These are phyloP conservation scores for Papiliotrema nemorosa DNA, from an alignment of 1,284 basidiomycete genomes.

Conservation along the genomic window DNA sequence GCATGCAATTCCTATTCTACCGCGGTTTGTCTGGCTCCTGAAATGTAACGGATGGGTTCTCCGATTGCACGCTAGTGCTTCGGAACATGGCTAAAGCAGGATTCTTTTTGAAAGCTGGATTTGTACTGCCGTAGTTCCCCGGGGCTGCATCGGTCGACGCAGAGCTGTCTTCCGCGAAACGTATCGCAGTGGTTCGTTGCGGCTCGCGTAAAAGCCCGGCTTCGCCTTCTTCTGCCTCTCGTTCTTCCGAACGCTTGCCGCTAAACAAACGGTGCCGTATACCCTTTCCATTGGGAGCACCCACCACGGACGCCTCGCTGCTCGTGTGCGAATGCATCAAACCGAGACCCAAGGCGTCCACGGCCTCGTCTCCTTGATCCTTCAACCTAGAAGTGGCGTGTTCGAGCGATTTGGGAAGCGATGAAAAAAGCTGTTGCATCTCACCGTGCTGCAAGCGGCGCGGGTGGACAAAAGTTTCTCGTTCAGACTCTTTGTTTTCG, in stretches of 20 bases:
- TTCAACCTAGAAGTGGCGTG: slow-evolving; percentile 28
- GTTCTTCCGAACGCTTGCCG: neutral
- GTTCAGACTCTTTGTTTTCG: slow-evolving; percentile 20
- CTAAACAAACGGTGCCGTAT: slow-evolving; percentile 11
- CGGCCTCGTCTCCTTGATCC: slow-evolving; percentile 3
- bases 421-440: slow-evolving; percentile 14
- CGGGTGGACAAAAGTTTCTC: slow-evolving; percentile 31
- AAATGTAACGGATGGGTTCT: slow-evolving; percentile 22
- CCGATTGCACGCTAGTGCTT: slow-evolving; percentile 29
- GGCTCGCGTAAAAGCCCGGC: slow-evolving; percentile 11
- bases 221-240: slow-evolving; percentile 17
- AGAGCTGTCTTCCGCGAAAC: slow-evolving; percentile 39
- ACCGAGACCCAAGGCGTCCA: neutral
- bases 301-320: too few species aligned
- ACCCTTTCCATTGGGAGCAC: too few species aligned
- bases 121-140: slow-evolving; percentile 35
- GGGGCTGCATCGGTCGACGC: slow-evolving; percentile 41
- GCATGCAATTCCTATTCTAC: neutral
- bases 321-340: slow-evolving; percentile 5
- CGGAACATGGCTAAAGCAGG: slow-evolving; percentile 41
- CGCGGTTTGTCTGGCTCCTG: slow-evolving; percentile 15
- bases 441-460: slow-evolving; percentile 30
- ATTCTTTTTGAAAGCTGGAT: slow-evolving; percentile 39
- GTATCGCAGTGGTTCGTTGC: slow-evolving; percentile 23
- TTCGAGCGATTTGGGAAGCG: slow-evolving; percentile 18